These are phyloP conservation scores for Hygrophorus pudorinus DNA, from an alignment of 768 basidiomycete genomes.

Conservation along the genomic window DNA sequence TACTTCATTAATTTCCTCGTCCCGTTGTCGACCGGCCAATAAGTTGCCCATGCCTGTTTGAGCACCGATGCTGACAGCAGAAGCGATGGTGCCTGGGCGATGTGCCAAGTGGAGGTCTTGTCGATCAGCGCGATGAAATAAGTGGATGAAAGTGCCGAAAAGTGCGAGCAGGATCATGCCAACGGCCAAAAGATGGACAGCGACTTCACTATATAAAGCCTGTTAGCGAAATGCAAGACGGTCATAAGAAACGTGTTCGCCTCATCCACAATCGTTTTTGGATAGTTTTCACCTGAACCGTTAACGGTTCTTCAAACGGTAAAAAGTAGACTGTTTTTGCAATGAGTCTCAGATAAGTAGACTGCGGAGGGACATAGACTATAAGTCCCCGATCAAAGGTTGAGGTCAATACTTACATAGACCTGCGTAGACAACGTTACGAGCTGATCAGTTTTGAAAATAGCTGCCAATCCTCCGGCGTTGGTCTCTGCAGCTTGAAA, in stretches of 20 bases:
- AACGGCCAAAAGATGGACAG: slow-evolving; percentile 32
- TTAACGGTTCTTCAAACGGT: slow-evolving; percentile 22
- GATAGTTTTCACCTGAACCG: slow-evolving; percentile 32
- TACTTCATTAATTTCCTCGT: slow-evolving; percentile 29
- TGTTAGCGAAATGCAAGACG: not conserved
- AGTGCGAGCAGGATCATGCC: slow-evolving; percentile 36
- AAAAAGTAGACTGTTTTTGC: slow-evolving; percentile 45
- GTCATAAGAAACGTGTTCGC: slow-evolving; percentile 15
- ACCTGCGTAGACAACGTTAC: slow-evolving; percentile 28
- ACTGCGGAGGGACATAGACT: slow-evolving; percentile 17
- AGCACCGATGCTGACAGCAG: slow-evolving; percentile 44
- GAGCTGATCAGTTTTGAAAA: slow-evolving; percentile 29
- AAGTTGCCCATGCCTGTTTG: slow-evolving; percentile 38
- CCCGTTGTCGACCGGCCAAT: slow-evolving; percentile 29
- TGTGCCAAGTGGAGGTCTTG: slow-evolving; percentile 34
- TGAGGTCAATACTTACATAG: slow-evolving; percentile 31
- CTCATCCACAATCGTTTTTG: slow-evolving; percentile 39
- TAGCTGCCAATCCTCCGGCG: slow-evolving; percentile 25
- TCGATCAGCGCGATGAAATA: slow-evolving; percentile 36
- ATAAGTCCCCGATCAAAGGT: not conserved
- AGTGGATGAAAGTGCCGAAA: slow-evolving; percentile 32
- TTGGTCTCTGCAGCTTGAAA: slow-evolving; percentile 34
- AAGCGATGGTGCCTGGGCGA: slow-evolving; percentile 45
- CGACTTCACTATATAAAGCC: slow-evolving; percentile 23
- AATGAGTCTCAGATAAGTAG: slow-evolving; percentile 37